Evolutionary conservation across 306 rosid species (phyloP).

Genomic region (Rosa persica): DNA sequence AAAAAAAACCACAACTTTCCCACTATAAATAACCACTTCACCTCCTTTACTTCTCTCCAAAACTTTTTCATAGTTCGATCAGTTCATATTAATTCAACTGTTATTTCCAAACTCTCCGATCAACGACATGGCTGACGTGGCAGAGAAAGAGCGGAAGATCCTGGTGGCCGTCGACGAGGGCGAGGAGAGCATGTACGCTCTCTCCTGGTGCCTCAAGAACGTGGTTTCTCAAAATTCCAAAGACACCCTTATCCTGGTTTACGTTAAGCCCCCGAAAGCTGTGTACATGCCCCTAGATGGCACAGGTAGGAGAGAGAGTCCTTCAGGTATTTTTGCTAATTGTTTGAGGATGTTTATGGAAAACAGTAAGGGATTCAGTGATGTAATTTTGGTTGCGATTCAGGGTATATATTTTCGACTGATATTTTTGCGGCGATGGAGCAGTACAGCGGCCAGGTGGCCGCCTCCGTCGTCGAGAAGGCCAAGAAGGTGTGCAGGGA

Average conservation of each 20-base stretch:
- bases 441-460: slow-evolving; percentile 52
- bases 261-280: slow-evolving; percentile 55
- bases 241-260: slow-evolving; percentile 63
- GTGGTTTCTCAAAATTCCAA: slow-evolving; percentile 47
- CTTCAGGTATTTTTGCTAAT: background rate
- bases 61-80: background rate
- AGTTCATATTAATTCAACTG: background rate
- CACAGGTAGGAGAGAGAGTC: slow-evolving; percentile 42
- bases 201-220: slow-evolving; percentile 79
- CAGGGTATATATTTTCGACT: slow-evolving; percentile 71
- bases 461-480: slow-evolving; percentile 52
- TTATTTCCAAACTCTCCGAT: slow-evolving; percentile 10
- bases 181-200: slow-evolving; percentile 81
- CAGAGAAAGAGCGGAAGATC: slow-evolving; percentile 53
- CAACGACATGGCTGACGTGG: slow-evolving; percentile 42
- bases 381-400: slow-evolving; percentile 2
- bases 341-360: background rate
- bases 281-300: slow-evolving; percentile 62
- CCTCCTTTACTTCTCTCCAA: background rate
- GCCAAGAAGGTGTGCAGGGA: slow-evolving; percentile 58
- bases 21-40: slow-evolving; percentile 12
- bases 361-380: background rate
- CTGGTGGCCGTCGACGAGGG: slow-evolving; percentile 87
- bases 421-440: slow-evolving; percentile 58
- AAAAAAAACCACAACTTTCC: background rate